Percentiles rank a stretch among this genome's conserved stretches.
Evolutionary conservation across 2,329 filamentous ascomycete genomes (phyloP).

Genomic region (Aspergillus fumigatiaffinis): DNA sequence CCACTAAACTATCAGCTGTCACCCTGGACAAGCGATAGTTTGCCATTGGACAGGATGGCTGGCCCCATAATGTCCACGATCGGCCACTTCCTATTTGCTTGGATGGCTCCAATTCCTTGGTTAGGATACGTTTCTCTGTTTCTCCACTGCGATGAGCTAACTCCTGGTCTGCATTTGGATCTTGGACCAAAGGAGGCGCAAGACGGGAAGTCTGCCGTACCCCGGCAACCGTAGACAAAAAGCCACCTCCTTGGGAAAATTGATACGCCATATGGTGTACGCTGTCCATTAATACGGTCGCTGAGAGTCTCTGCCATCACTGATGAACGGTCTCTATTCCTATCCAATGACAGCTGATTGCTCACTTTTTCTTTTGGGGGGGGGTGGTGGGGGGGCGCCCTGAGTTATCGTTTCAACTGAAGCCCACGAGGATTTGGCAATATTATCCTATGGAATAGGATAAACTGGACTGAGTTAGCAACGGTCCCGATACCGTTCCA

Average conservation of each 20-base stretch:
- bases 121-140: background rate
- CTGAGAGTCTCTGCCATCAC: no score
- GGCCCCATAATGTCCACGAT: background rate
- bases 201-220: constrained; percentile 14
- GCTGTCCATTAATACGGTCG: no score
- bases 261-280: no score
- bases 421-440: background rate
- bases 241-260: no score
- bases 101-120: background rate
- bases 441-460: no score
- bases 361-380: background rate
- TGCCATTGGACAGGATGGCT: background rate
- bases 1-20: background rate
- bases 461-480: background rate
- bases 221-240: constrained; percentile 4
- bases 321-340: background rate
- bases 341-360: background rate
- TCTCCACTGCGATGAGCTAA: constrained; percentile 7
- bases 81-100: background rate
- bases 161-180: constrained; percentile 1
- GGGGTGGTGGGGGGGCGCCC: no score
- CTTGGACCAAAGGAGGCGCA: constrained; percentile 19
- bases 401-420: background rate
- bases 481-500: background rate
- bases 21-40: background rate